A percentile compares a stretch with the other conserved stretches of the same genome.
Conservation (phyloP, 73 alveolate species). For the Paramecium caudatum region DNA sequence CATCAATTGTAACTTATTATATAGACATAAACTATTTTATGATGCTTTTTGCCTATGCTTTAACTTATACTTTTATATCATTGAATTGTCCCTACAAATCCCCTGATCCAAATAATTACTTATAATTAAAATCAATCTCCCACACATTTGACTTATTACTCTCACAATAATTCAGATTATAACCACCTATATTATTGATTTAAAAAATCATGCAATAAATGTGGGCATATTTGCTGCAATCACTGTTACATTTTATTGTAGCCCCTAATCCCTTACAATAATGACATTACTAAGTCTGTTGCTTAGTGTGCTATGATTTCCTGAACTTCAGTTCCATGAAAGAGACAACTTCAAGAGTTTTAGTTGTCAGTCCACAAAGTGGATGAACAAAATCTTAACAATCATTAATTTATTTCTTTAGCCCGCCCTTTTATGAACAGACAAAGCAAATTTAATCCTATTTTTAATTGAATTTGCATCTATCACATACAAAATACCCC, state of each 20-base stretch:
- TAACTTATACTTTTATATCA: not conserved
- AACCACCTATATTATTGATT: slow-evolving; percentile 24
- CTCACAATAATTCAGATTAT: not conserved
- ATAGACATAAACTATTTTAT: slow-evolving; percentile 12
- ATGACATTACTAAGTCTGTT: not conserved
- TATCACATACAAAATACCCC: slow-evolving; percentile 69
- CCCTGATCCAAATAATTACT: not conserved
- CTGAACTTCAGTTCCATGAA: not conserved
- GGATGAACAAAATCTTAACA: slow-evolving; percentile 60
- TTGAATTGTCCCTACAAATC: not conserved
- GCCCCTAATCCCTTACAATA: slow-evolving; percentile 32
- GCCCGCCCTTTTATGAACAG: slow-evolving; percentile 27
- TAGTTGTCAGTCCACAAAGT: slow-evolving; percentile 8
- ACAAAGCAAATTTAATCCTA: slow-evolving; percentile 31
- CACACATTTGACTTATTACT: not conserved
- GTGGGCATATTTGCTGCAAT: slow-evolving; percentile 54
- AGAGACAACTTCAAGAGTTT: not conserved
- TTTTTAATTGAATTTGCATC: slow-evolving; percentile 43
- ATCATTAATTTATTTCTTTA: slow-evolving; percentile 2
- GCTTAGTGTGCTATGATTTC: not conserved
- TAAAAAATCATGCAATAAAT: not conserved
- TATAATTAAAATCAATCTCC: not conserved
- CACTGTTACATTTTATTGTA: slow-evolving; percentile 17
- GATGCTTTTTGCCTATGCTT: not conserved
- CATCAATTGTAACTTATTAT: not conserved